phyloP scores from a whole-genome alignment of 257 asterid species.

The Solanum tarijense region DNA sequence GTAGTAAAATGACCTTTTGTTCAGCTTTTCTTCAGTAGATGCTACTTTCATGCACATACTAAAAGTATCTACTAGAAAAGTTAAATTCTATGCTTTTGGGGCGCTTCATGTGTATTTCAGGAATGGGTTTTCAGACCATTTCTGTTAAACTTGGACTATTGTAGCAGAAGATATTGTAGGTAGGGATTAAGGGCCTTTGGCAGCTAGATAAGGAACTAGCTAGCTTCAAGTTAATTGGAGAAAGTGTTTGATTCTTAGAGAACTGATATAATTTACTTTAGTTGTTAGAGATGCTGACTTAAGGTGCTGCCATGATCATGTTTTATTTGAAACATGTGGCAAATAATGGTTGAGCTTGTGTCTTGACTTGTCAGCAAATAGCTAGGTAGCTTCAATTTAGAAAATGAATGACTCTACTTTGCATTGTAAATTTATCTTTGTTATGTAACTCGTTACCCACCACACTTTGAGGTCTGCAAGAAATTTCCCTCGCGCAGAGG shows the following conservation, averaged over 20 bases:
- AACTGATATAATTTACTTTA: background rate
- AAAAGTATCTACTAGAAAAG: background rate
- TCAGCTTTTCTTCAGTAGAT: background rate
- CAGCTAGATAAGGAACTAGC: background rate
- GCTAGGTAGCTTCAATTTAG: background rate
- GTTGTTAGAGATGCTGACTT: background rate
- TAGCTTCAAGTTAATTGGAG: background rate
- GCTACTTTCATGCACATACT: background rate
- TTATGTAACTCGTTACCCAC: background rate
- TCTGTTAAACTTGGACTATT: background rate
- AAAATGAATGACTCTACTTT: background rate
- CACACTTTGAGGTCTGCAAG: background rate
- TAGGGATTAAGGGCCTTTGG: background rate
- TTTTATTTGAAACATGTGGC: background rate
- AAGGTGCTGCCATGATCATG: background rate
- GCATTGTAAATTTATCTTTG: background rate
- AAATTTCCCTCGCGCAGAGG: background rate
- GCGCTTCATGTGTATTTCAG: background rate
- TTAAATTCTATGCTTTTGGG: background rate
- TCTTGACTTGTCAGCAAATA: background rate
- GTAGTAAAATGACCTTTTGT: background rate
- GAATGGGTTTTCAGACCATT: background rate
- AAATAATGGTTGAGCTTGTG: background rate
- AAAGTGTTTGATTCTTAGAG: background rate
- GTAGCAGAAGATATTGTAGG: background rate